Percentiles rank a stretch among this genome's conserved stretches.
These are phyloP conservation scores for Diophrys sp. DNA, from an alignment of 73 alveolate species.

Conservation along the genomic window DNA sequence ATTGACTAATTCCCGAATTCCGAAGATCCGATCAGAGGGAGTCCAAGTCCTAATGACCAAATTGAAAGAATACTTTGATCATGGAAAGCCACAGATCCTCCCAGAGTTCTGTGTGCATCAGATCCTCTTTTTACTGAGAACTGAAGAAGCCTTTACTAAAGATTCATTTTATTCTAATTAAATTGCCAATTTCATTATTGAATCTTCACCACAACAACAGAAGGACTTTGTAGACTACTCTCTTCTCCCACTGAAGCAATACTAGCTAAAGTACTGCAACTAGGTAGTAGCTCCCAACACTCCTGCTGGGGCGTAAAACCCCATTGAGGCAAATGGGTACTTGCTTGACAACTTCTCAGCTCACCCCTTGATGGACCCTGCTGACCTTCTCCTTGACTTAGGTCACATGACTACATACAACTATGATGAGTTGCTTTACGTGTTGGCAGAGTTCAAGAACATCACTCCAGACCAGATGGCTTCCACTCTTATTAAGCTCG, in stretches of 20 bases:
- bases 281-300: slow-evolving; percentile 8
- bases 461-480: slow-evolving; percentile 42
- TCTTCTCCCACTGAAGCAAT: slow-evolving; percentile 3
- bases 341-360: slow-evolving; percentile 6
- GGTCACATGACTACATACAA: slow-evolving; percentile 55
- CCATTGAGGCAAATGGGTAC: slow-evolving; percentile 4
- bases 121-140: slow-evolving; percentile 25
- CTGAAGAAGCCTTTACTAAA: slow-evolving; percentile 31
- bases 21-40: slow-evolving; percentile 9
- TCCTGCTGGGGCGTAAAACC: background rate
- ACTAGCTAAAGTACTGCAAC: background rate
- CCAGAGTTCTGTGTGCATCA: slow-evolving; percentile 64
- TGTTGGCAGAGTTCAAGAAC: slow-evolving; percentile 39
- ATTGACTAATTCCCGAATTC: slow-evolving; percentile 18
- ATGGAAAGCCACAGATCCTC: slow-evolving; percentile 46
- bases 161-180: slow-evolving; percentile 8
- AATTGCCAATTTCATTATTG: slow-evolving; percentile 17
- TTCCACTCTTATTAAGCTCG: slow-evolving; percentile 35
- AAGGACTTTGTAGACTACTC: slow-evolving; percentile 8
- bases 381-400: slow-evolving; percentile 53
- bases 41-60: slow-evolving; percentile 40
- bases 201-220: slow-evolving; percentile 10
- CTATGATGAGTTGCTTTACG: slow-evolving; percentile 36
- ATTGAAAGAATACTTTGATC: slow-evolving; percentile 46
- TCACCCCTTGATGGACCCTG: slow-evolving; percentile 38